phyloP scores from a whole-genome alignment of 2,329 filamentous ascomycete genomes.

The Thelonectria blattea region DNA sequence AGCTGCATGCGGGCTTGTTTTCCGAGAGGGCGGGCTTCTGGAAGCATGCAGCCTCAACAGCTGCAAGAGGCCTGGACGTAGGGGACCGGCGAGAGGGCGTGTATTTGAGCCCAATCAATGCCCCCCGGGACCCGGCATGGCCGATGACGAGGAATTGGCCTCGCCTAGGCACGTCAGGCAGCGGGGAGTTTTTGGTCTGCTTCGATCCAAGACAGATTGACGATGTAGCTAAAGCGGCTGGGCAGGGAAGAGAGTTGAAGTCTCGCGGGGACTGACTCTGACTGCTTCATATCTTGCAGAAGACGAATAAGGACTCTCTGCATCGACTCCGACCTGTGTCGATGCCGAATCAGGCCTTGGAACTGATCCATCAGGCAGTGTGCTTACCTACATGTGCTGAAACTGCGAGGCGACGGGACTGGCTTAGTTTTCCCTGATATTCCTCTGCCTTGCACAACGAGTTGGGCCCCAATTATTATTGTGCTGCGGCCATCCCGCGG shows the following conservation, averaged over 20 bases:
- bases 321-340: too few species aligned
- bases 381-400: slow-evolving; percentile 22
- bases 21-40: slow-evolving; percentile 24
- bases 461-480: slow-evolving; percentile 28
- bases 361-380: neutral
- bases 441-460: neutral
- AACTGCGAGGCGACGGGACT: slow-evolving; percentile 17
- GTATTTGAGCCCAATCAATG: slow-evolving; percentile 29
- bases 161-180: slow-evolving; percentile 3
- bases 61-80: neutral
- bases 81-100: neutral
- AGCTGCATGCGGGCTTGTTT: slow-evolving; percentile 21
- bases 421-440: slow-evolving; percentile 20
- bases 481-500: slow-evolving; percentile 17
- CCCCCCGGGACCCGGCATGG: slow-evolving; percentile 15
- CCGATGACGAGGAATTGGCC: neutral
- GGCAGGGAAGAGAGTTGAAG: neutral
- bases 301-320: too few species aligned
- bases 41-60: slow-evolving; percentile 8
- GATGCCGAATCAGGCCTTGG: too few species aligned
- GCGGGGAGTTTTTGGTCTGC: neutral
- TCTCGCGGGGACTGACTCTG: neutral
- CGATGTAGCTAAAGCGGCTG: neutral
- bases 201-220: slow-evolving; percentile 6
- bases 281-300: too few species aligned